Percentiles rank a stretch among this genome's conserved stretches.
Evolutionary conservation across 164 flowering plant genomes (phyloP).

Genomic region (Aristolochia contorta): DNA sequence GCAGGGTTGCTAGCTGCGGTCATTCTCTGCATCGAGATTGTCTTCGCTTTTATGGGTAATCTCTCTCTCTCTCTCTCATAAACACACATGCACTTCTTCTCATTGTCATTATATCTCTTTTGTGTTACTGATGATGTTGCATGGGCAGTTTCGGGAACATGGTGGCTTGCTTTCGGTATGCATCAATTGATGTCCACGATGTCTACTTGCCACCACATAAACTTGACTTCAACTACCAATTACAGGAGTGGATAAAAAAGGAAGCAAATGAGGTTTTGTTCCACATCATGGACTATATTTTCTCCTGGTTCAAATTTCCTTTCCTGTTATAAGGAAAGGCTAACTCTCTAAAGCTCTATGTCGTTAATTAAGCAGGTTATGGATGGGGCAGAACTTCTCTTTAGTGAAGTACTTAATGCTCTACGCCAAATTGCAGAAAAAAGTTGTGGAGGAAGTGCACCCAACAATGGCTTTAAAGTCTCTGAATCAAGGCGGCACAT

Average conservation of each 20-base stretch:
- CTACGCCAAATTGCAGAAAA: constrained; percentile 51
- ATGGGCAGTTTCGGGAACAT: constrained; percentile 74
- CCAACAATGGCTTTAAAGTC: constrained; percentile 18
- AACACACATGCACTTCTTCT: too few species aligned
- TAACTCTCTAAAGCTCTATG: constrained; percentile 5
- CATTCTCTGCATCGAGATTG: constrained; percentile 98
- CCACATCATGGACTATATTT: neutral
- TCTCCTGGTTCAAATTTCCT: neutral
- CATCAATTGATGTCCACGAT: constrained; percentile 88
- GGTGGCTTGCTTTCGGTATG: constrained; percentile 99
- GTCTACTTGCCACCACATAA: constrained; percentile 80
- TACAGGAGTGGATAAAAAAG: constrained; percentile 75
- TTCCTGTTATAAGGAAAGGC: neutral
- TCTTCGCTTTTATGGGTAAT: constrained; percentile 98
- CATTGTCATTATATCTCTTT: too few species aligned
- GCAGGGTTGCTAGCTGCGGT: constrained; percentile 98
- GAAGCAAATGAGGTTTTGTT: constrained; percentile 60
- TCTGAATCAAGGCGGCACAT: constrained; percentile 44
- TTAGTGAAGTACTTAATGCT: constrained; percentile 68
- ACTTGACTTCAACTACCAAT: constrained; percentile 66
- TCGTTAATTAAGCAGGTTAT: constrained; percentile 41
- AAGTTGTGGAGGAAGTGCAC: constrained; percentile 15
- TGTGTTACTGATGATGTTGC: neutral
- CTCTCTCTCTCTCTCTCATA: neutral
- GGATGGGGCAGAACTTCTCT: constrained; percentile 53